These are phyloP conservation scores for Fusarium nygamai DNA, from an alignment of 2,329 filamentous ascomycete species.

Conservation along the genomic window DNA sequence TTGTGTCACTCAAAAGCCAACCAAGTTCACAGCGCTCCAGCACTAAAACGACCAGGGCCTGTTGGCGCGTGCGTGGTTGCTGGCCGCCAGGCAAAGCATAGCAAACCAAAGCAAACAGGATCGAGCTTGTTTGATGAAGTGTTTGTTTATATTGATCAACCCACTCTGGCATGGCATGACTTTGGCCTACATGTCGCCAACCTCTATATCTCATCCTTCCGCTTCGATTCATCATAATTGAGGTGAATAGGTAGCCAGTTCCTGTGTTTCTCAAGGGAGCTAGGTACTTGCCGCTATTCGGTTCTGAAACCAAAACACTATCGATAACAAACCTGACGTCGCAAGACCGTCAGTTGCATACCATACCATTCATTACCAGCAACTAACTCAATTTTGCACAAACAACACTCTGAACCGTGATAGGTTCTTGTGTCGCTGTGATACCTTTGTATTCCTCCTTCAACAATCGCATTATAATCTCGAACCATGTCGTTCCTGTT, in stretches of 20 bases:
- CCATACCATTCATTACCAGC: background rate
- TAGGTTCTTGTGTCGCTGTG: background rate
- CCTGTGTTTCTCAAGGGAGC: background rate
- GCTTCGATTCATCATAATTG: background rate
- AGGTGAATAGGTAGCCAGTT: background rate
- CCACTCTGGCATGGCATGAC: constrained; percentile 16
- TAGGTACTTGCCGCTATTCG: background rate
- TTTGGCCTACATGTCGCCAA: background rate
- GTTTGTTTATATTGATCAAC: constrained; percentile 15
- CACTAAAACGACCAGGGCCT: constrained; percentile 17
- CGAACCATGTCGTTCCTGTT: constrained; percentile 65
- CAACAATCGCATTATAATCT: background rate
- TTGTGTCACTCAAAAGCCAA: constrained; percentile 8
- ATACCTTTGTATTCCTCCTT: background rate
- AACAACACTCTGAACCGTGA: constrained; percentile 2
- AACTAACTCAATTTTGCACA: constrained; percentile 5
- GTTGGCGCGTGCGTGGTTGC: constrained; percentile 32
- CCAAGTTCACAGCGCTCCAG: constrained; percentile 10
- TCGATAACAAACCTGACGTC: constrained; percentile 36
- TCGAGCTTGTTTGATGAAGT: background rate
- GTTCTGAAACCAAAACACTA: constrained; percentile 15
- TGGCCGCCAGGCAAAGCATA: constrained; percentile 10
- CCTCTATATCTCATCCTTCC: background rate
- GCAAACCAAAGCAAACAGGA: constrained; percentile 10
- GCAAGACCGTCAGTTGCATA: constrained; percentile 4